A percentile compares a stretch with the other conserved stretches of the same genome.
phyloP scores from a whole-genome alignment of 1,139 yeast genomes.

The Debaryomyces sp. region DNA sequence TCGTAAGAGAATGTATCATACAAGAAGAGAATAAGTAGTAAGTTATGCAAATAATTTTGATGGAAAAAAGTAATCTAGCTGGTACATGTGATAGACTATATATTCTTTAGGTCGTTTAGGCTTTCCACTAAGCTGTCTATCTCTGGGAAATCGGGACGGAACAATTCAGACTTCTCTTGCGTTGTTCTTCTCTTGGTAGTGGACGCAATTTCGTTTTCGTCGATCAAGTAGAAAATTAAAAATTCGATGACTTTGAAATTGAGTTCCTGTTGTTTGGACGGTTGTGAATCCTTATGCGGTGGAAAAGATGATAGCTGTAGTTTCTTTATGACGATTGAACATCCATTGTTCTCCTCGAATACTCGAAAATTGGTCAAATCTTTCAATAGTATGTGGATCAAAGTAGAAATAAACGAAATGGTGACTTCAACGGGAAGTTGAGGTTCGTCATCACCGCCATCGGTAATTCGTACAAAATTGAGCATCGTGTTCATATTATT shows the following conservation, averaged over 20 bases:
- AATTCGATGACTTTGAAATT: slow-evolving; percentile 71
- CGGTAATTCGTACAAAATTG: slow-evolving; percentile 22
- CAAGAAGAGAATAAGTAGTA: background rate
- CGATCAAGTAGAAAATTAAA: slow-evolving; percentile 67
- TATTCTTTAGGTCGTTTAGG: slow-evolving; percentile 36
- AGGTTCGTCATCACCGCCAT: slow-evolving; percentile 9
- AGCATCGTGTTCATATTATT: slow-evolving; percentile 37
- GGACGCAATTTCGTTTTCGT: slow-evolving; percentile 47
- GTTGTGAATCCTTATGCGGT: slow-evolving; percentile 4
- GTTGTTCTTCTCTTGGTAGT: slow-evolving; percentile 32
- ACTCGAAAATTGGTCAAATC: slow-evolving; percentile 57
- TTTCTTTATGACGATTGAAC: slow-evolving; percentile 51
- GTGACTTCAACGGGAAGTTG: slow-evolving; percentile 22
- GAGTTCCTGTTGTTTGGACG: slow-evolving; percentile 37
- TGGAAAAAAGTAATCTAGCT: background rate
- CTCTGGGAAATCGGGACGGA: slow-evolving; percentile 49
- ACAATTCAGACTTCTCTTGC: slow-evolving; percentile 56
- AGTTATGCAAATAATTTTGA: background rate
- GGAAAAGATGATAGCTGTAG: slow-evolving; percentile 25
- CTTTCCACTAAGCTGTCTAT: slow-evolving; percentile 45
- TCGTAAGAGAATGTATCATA: background rate
- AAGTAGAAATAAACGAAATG: slow-evolving; percentile 54
- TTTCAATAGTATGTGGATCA: slow-evolving; percentile 63
- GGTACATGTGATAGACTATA: slow-evolving; percentile 10
- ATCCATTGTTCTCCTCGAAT: slow-evolving; percentile 65